Conservation (phyloP, 2,329 filamentous ascomycete species). For the Penicillium hordei region DNA sequence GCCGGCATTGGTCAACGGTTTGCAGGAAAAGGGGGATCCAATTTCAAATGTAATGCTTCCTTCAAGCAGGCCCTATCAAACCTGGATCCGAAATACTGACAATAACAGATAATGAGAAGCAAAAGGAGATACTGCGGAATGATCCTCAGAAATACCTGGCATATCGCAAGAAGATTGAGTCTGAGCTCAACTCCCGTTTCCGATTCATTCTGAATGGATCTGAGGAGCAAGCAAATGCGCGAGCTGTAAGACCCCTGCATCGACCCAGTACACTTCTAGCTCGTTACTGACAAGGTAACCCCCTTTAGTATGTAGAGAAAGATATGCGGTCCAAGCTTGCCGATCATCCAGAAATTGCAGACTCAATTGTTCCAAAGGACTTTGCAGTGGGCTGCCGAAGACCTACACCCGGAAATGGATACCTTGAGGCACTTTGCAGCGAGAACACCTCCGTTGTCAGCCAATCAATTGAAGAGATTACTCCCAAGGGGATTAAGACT, state of each 20-base stretch:
- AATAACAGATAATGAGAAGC: slow-evolving; percentile 10
- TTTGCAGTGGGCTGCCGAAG: slow-evolving; percentile 21
- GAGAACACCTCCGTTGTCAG: slow-evolving; percentile 44
- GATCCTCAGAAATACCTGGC: slow-evolving; percentile 22
- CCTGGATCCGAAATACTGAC: neutral
- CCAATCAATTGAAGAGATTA: slow-evolving; percentile 40
- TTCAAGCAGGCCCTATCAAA: neutral
- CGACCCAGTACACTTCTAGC: neutral
- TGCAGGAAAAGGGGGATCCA: slow-evolving; percentile 22
- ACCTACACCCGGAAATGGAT: slow-evolving; percentile 26
- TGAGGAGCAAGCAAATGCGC: slow-evolving; percentile 45
- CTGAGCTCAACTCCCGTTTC: slow-evolving; percentile 27
- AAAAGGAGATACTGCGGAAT: slow-evolving; percentile 16
- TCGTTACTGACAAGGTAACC: neutral
- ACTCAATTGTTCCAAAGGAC: slow-evolving; percentile 9
- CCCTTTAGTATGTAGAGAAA: slow-evolving; percentile 1
- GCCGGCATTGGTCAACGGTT: slow-evolving; percentile 19
- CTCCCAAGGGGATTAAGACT: slow-evolving; percentile 34
- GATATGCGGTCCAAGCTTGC: slow-evolving; percentile 17
- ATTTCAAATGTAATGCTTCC: slow-evolving; percentile 22
- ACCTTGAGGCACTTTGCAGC: slow-evolving; percentile 11
- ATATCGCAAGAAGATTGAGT: slow-evolving; percentile 32
- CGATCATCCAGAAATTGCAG: slow-evolving; percentile 12
- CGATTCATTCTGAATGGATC: slow-evolving; percentile 41
- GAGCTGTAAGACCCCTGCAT: slow-evolving; percentile 12